Evolutionary conservation across 2,329 filamentous ascomycete genomes (phyloP).

Genomic region (Colletotrichum sp.): DNA sequence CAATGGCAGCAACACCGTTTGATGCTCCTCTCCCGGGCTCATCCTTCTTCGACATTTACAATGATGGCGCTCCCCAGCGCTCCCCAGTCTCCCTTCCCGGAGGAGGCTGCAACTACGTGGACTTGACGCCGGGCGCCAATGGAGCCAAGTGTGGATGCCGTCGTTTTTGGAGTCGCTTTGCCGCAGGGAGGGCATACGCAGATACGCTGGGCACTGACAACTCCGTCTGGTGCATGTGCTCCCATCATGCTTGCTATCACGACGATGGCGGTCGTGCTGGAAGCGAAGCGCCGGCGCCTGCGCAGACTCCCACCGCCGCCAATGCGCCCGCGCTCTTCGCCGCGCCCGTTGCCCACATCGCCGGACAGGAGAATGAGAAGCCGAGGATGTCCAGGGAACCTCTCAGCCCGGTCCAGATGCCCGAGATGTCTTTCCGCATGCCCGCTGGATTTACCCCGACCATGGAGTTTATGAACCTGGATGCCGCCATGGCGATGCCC

Average conservation of each 20-base stretch:
- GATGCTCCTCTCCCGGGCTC: conserved; percentile 46
- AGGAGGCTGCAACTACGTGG: conserved; percentile 63
- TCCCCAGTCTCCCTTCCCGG: conserved; percentile 46
- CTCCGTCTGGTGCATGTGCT: conserved; percentile 64
- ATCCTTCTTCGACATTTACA: conserved; percentile 61
- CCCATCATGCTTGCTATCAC: conserved; percentile 67
- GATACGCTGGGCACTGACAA: conserved; percentile 42
- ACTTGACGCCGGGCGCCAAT: conserved; percentile 55
- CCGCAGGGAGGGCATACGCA: conserved; percentile 34
- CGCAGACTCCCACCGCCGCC: neutral
- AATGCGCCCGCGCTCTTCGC: neutral
- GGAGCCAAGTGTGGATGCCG: conserved; percentile 63
- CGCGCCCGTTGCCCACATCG: conserved; percentile 25
- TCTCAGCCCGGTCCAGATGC: conserved; percentile 54
- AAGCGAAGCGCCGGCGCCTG: conserved; percentile 25
- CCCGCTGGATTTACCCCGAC: conserved; percentile 38
- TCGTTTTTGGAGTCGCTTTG: conserved; percentile 61
- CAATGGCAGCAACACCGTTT: conserved; percentile 60
- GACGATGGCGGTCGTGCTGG: conserved; percentile 47
- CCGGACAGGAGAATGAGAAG: conserved; percentile 58
- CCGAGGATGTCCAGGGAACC: conserved; percentile 53
- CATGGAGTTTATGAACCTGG: conserved; percentile 46
- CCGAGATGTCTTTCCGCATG: conserved; percentile 49
- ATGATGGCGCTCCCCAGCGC: conserved; percentile 43
- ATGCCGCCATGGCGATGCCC: conserved; percentile 38